Evolutionary conservation across 352 stramenopile species (phyloP).

Genomic region (Globisporangium takayamanum): DNA sequence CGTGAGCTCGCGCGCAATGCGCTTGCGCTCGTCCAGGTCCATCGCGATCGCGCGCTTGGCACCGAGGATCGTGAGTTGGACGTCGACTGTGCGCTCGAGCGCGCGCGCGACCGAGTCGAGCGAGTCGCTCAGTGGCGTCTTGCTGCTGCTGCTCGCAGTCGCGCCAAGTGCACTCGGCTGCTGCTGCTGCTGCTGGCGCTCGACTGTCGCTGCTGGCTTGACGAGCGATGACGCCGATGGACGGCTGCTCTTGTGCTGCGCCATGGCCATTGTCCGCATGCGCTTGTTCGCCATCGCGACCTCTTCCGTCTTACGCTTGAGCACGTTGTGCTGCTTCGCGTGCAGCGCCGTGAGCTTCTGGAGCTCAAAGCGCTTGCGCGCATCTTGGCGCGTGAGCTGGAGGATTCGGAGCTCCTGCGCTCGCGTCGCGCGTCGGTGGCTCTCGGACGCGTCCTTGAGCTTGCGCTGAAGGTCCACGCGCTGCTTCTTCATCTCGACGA

Average conservation of each 20-base stretch:
- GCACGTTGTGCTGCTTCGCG: slow-evolving; percentile 34
- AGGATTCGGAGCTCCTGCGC: slow-evolving; percentile 40
- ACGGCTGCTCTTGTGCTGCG: slow-evolving; percentile 18
- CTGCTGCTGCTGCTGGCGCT: neutral
- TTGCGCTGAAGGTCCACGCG: slow-evolving; percentile 32
- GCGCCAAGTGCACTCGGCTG: neutral
- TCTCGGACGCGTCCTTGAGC: slow-evolving; percentile 29
- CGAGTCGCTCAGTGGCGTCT: slow-evolving; percentile 6
- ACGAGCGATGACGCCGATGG: neutral
- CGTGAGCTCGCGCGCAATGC: slow-evolving; percentile 36
- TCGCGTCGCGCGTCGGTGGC: slow-evolving; percentile 36
- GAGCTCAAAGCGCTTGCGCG: slow-evolving; percentile 46
- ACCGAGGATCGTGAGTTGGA: slow-evolving; percentile 39
- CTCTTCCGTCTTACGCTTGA: slow-evolving; percentile 65
- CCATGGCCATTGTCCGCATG: slow-evolving; percentile 25
- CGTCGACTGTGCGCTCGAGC: slow-evolving; percentile 31
- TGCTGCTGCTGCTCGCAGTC: neutral
- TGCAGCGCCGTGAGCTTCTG: slow-evolving; percentile 37
- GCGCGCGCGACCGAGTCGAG: slow-evolving; percentile 27
- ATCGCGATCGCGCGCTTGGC: slow-evolving; percentile 44
- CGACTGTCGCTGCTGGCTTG: neutral
- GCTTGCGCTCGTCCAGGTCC: slow-evolving; percentile 49
- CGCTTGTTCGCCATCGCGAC: slow-evolving; percentile 36
- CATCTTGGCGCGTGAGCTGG: slow-evolving; percentile 50
- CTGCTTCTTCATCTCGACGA: slow-evolving; percentile 43